Conservation (phyloP, 2,329 filamentous ascomycete genomes). For the Tolypocladium paradoxum region DNA sequence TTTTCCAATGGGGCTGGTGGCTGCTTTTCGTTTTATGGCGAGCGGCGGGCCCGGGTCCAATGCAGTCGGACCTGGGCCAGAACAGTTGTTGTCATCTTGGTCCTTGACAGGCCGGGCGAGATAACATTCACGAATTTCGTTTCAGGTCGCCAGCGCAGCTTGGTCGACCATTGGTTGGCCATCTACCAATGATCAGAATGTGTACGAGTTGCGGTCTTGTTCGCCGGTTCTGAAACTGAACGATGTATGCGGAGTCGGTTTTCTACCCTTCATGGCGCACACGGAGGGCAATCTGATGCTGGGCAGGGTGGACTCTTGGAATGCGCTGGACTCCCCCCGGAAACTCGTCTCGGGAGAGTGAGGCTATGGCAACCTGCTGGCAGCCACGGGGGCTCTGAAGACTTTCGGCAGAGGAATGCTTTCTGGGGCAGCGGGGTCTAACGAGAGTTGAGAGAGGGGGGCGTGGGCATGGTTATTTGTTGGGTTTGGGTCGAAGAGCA, state of each 20-base stretch:
- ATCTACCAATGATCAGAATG: neutral
- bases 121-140: neutral
- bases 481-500: neutral
- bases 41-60: neutral
- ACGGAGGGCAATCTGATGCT: neutral
- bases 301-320: neutral
- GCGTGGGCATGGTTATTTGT: neutral
- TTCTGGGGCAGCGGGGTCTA: neutral
- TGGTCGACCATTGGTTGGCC: neutral
- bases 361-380: neutral
- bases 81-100: neutral
- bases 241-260: neutral
- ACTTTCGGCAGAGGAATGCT: neutral
- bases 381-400: neutral
- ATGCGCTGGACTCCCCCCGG: neutral
- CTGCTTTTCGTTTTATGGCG: neutral
- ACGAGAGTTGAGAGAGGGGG: neutral
- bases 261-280: neutral
- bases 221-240: neutral
- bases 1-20: neutral
- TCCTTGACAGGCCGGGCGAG: neutral
- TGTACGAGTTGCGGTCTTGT: constrained; percentile 1
- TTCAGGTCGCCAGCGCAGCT: neutral
- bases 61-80: neutral
- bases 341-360: neutral